Conservation (phyloP, 768 basidiomycete species). For the Boletus tomentosulus region DNA sequence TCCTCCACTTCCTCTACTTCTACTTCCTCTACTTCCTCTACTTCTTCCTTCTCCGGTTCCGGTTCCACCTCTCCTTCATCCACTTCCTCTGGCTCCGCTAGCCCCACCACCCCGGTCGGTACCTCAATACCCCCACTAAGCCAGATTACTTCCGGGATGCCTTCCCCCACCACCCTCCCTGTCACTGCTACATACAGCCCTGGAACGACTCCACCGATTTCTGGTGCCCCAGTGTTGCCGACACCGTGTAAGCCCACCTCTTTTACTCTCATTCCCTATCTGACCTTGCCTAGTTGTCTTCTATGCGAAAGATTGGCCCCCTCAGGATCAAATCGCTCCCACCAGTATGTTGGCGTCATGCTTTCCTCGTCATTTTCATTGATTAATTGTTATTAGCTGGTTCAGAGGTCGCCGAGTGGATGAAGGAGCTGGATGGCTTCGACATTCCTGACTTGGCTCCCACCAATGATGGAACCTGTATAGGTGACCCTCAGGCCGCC, state of each 20-base stretch:
- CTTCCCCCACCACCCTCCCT: constrained; percentile 45
- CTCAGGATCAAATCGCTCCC: constrained; percentile 54
- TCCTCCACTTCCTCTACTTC: neutral
- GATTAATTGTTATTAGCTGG: neutral
- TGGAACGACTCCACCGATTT: constrained; percentile 58
- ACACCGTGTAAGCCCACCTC: constrained; percentile 44
- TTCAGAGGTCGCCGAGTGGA: constrained; percentile 64
- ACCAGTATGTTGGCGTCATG: constrained; percentile 41
- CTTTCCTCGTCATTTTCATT: neutral
- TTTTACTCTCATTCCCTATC: neutral
- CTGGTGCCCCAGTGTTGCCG: constrained; percentile 66
- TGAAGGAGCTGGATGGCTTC: constrained; percentile 69
- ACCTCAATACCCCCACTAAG: constrained; percentile 55
- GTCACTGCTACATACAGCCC: constrained; percentile 50
- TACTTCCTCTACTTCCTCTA: constrained; percentile 1
- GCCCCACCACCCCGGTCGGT: constrained; percentile 30
- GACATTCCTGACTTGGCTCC: constrained; percentile 62
- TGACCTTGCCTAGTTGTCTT: constrained; percentile 39
- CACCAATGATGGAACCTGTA: constrained; percentile 69
- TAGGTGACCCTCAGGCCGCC: constrained; percentile 50
- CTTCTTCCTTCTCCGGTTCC: constrained; percentile 6
- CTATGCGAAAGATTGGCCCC: constrained; percentile 52
- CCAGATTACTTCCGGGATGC: constrained; percentile 61
- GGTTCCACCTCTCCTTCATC: neutral
- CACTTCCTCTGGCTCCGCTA: constrained; percentile 11